Percentiles rank a stretch among this genome's conserved stretches.
phyloP scores from a whole-genome alignment of 495 filamentous ascomycete genomes.

The Apodospora peruviana region DNA sequence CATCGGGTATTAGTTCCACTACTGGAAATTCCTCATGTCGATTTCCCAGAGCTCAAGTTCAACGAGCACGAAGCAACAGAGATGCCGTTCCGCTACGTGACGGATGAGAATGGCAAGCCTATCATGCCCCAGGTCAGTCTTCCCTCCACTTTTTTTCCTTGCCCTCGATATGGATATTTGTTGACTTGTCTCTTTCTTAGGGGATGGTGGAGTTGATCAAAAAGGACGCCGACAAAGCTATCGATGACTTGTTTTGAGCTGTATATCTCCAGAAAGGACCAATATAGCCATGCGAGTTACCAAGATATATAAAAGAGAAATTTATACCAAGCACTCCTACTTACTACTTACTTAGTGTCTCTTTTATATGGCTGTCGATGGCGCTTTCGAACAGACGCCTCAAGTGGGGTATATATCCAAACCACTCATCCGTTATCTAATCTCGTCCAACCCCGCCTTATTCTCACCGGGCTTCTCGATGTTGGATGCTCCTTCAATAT shows the following conservation, averaged over 20 bases:
- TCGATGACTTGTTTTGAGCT: conserved; percentile 73
- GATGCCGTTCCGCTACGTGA: conserved; percentile 97
- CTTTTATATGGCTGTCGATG: no score
- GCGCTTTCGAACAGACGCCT: no score
- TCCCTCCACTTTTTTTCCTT: neutral
- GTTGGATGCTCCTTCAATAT: no score
- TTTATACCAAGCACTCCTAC: no score
- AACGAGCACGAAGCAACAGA: conserved; percentile 87
- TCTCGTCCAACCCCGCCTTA: no score
- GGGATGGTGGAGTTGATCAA: conserved; percentile 94
- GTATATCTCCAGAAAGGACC: neutral
- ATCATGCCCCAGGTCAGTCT: conserved; percentile 80
- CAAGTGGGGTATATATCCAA: no score
- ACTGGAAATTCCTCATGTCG: conserved; percentile 70
- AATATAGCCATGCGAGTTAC: neutral
- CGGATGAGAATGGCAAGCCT: conserved; percentile 62
- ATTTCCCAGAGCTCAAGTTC: conserved; percentile 82
- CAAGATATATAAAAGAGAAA: neutral
- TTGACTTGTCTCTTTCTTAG: conserved; percentile 35
- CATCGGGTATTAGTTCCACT: conserved; percentile 75
- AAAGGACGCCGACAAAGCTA: conserved; percentile 85
- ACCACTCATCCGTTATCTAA: no score
- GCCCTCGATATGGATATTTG: neutral
- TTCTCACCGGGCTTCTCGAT: no score
- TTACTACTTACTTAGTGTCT: no score